Percentiles rank a stretch among this genome's conserved stretches.
phyloP scores from a whole-genome alignment of 225 moss, liverwort and hornwort genomes.

The Antitrichia curtipendula region DNA sequence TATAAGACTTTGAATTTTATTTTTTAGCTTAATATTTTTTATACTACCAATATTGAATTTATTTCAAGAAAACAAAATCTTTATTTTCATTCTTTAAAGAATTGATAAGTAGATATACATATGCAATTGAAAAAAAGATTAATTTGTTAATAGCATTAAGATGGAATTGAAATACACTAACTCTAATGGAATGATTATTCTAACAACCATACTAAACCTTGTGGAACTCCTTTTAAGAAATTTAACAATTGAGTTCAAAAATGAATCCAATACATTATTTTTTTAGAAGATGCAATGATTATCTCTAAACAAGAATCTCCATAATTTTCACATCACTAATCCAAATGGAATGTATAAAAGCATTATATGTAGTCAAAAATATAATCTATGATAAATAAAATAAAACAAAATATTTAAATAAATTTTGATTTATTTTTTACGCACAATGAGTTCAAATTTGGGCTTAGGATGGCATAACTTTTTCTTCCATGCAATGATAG shows the following conservation, averaged over 20 bases:
- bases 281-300: too few species aligned
- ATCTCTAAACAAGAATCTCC: too few species aligned
- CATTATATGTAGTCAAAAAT: neutral
- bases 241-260: neutral
- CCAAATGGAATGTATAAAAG: too few species aligned
- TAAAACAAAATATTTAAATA: too few species aligned
- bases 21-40: neutral
- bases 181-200: neutral
- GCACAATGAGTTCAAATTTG: neutral
- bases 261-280: neutral
- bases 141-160: too few species aligned
- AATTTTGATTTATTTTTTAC: neutral
- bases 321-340: neutral
- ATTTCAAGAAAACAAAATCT: too few species aligned
- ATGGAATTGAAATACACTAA: neutral
- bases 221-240: neutral
- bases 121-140: neutral
- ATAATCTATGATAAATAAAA: too few species aligned
- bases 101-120: neutral
- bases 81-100: neutral
- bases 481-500: accelerated
- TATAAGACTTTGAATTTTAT: neutral
- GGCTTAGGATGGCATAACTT: neutral
- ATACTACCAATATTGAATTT: neutral
- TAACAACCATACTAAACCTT: neutral